Percentiles rank a stretch among this genome's conserved stretches.
phyloP scores from a whole-genome alignment of 768 basidiomycete genomes.

The Serendipita sp. region DNA sequence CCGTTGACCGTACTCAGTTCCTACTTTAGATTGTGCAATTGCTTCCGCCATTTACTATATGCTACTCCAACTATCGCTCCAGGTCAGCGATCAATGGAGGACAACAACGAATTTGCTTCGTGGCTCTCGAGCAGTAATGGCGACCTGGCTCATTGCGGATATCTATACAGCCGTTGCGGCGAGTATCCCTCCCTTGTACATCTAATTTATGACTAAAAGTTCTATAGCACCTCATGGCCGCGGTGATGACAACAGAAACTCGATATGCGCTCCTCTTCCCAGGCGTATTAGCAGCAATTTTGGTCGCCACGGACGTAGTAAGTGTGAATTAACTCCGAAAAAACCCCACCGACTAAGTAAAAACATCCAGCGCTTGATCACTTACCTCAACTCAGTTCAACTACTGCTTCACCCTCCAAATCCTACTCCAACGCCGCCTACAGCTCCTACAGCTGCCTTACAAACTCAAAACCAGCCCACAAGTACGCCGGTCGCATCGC shows the following conservation, averaged over 20 bases:
- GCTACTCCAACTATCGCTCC: not conserved
- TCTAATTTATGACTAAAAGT: not conserved
- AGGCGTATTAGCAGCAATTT: not conserved
- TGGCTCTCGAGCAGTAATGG: not conserved
- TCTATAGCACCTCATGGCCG: conserved; percentile 3
- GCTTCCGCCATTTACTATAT: not conserved
- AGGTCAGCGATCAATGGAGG: conserved; percentile 6
- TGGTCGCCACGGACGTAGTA: not conserved
- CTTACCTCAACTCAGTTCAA: not conserved
- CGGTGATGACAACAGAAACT: not conserved
- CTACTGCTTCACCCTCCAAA: not conserved
- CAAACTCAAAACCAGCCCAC: not conserved
- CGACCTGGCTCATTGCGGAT: not conserved
- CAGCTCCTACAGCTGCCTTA: not conserved
- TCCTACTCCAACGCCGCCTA: not conserved
- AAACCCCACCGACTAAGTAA: not conserved
- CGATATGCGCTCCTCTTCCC: not conserved
- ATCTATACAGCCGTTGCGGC: not conserved
- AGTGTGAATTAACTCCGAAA: not conserved
- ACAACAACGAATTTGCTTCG: not conserved
- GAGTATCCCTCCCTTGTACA: not conserved
- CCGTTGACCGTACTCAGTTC: not conserved
- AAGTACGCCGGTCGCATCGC: not conserved
- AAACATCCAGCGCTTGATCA: not conserved
- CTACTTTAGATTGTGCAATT: not conserved